Evolutionary conservation across 192 early-diverging fungal species (phyloP).

Genomic region (Entomortierella parvispora): DNA sequence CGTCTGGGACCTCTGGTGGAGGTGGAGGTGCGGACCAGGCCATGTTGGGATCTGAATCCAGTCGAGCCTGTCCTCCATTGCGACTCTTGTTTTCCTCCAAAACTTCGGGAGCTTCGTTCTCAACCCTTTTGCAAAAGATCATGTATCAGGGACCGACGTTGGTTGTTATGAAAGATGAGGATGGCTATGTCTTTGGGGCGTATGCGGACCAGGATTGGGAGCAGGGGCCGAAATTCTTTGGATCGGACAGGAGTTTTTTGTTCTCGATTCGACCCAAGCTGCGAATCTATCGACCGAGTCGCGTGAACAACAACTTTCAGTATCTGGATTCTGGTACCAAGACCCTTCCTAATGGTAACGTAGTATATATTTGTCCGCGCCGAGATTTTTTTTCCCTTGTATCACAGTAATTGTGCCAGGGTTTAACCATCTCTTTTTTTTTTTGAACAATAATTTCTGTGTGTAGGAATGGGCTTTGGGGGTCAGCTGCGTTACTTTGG

Average conservation of each 20-base stretch:
- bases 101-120: constrained; percentile 59
- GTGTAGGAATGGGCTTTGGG: constrained; percentile 70
- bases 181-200: constrained; percentile 73
- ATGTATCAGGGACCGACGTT: constrained; percentile 59
- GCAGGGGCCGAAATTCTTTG: constrained; percentile 70
- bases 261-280: constrained; percentile 53
- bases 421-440: background rate
- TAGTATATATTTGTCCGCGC: background rate
- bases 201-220: constrained; percentile 70
- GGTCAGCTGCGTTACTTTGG: constrained; percentile 81
- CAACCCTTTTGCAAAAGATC: constrained; percentile 57
- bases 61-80: constrained; percentile 37
- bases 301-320: constrained; percentile 75
- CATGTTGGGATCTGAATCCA: background rate
- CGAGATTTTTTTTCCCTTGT: no score
- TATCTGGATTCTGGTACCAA: constrained; percentile 80
- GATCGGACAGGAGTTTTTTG: constrained; percentile 67
- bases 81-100: constrained; percentile 58
- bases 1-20: constrained; percentile 1
- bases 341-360: constrained; percentile 75
- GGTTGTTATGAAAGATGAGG: constrained; percentile 60
- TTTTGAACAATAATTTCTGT: constrained; percentile 1
- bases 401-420: no score
- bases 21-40: background rate
- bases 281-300: constrained; percentile 40